Base-by-base conservation (phyloP, 805 yeast species). In the Saccharomycopsis malanga region DNA sequence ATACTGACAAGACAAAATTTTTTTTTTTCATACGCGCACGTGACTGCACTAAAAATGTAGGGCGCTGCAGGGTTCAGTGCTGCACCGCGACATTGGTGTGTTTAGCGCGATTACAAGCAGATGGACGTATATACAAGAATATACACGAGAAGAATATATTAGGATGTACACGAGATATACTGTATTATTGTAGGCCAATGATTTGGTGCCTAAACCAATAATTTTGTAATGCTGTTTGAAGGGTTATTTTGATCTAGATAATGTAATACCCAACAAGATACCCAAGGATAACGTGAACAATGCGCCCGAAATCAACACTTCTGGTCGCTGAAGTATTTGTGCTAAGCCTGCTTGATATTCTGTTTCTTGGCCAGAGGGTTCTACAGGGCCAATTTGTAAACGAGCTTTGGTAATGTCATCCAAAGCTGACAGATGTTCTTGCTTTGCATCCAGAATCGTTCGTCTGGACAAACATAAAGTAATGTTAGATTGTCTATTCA, bases 211-310 rank as follows among this genome's bases (percentile, higher is more conserved):
- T n/a, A n/a, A n/a, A n/a, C n/a, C n/a, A n/a, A n/a, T n/a, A n/a
- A n/a, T n/a, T n/a, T n/a, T n/a, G n/a, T n/a, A n/a, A n/a, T n/a
- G n/a, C n/a, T n/a, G 30, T 12, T 32, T 7, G 5, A n/a, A 32
- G 36, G 22, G 17, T 24, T 25, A 46, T 29, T 37, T 42, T 17
- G 37, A 30, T 27, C 45, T 51, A 4, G 45, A 23, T 7, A 51
- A 14, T 3, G 49, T 44, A 4, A 48, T 36, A 7, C 54, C 53
- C 21, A 51, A 7, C 5, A 51, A 27, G 20, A 51, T 39, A 17
- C 54, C 54, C 12, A 51, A 15, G 6, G 53, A 44, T 15, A 51
- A 15, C 3, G 52, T 48, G 29, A 49, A 48, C n/a, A 51, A 34
- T 6, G 50, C 54, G 3, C 50, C 52, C 4, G 51, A 43, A 20